phyloP scores from a whole-genome alignment of 371 early-diverging fungal genomes.

The Rozella allomycis region DNA sequence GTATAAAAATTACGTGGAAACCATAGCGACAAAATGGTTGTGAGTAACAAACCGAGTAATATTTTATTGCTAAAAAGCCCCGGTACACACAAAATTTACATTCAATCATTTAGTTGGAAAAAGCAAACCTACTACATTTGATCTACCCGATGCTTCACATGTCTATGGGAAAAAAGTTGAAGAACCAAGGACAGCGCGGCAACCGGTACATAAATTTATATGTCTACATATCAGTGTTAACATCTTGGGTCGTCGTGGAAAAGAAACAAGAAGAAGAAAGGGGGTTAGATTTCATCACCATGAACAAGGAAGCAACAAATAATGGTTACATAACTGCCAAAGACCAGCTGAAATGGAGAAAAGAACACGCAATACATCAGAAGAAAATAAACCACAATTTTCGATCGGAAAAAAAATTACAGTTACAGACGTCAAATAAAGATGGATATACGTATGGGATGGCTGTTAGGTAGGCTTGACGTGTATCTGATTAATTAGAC shows the following conservation, averaged over 20 bases:
- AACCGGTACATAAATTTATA: slow-evolving; percentile 14
- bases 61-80: too few relatives aligned
- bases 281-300: slow-evolving; percentile 27
- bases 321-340: slow-evolving; percentile 14
- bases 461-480: slow-evolving; percentile 14
- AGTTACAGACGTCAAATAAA: slow-evolving; percentile 4
- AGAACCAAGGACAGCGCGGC: slow-evolving; percentile 15
- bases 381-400: slow-evolving; percentile 12
- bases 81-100: too few relatives aligned
- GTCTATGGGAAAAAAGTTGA: slow-evolving; percentile 23
- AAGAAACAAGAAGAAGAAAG: slow-evolving; percentile 12
- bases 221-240: slow-evolving; percentile 9
- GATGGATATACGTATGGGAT: slow-evolving; percentile 22
- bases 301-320: slow-evolving; percentile 24
- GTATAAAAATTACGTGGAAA: too few relatives aligned
- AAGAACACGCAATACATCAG: slow-evolving; percentile 17
- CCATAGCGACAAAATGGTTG: too few relatives aligned
- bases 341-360: slow-evolving; percentile 13
- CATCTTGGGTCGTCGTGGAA: slow-evolving; percentile 16
- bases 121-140: slow-evolving; percentile 15
- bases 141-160: slow-evolving; percentile 15
- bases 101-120: slow-evolving; percentile 19
- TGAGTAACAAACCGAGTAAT: too few relatives aligned
- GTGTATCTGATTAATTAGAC: slow-evolving; percentile 6
- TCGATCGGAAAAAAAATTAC: not conserved